phyloP scores from a whole-genome alignment of 768 basidiomycete genomes.

The Calvatia gigantea region DNA sequence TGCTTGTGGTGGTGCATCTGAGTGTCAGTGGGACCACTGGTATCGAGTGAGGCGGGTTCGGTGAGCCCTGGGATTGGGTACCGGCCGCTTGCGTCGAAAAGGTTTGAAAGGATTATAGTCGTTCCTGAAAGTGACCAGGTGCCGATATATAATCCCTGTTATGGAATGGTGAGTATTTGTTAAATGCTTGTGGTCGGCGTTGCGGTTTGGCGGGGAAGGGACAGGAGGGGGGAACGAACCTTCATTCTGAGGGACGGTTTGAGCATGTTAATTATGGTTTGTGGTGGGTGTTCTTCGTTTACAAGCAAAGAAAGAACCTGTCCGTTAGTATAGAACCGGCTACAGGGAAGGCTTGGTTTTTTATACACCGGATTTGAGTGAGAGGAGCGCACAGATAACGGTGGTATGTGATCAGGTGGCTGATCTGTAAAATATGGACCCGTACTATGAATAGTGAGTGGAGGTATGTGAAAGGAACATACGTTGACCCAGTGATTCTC shows the following conservation, averaged over 20 bases:
- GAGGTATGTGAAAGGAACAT: constrained; percentile 22
- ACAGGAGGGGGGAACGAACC: constrained; percentile 30
- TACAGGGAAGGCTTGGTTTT: constrained; percentile 22
- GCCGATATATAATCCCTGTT: constrained; percentile 69
- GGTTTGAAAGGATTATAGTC: constrained; percentile 57
- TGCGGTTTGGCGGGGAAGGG: neutral
- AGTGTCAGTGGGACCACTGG: constrained; percentile 20
- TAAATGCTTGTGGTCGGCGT: no score
- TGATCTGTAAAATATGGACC: constrained; percentile 45
- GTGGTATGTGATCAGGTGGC: constrained; percentile 87
- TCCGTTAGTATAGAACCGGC: constrained; percentile 86
- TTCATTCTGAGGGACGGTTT: constrained; percentile 78
- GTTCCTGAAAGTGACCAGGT: constrained; percentile 68
- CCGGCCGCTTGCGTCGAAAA: constrained; percentile 53
- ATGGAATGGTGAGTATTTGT: neutral
- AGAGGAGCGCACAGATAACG: constrained; percentile 70
- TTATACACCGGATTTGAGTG: neutral
- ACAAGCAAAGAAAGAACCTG: constrained; percentile 81
- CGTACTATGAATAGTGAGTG: constrained; percentile 9
- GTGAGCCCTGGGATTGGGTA: constrained; percentile 19
- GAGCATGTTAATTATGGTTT: constrained; percentile 70
- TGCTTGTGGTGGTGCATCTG: constrained; percentile 2
- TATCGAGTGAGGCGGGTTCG: neutral
- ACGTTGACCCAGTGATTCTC: constrained; percentile 90
- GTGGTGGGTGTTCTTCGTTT: constrained; percentile 71